phyloP scores from a whole-genome alignment of 192 early-diverging fungal genomes.

The Dissophora globulifera region DNA sequence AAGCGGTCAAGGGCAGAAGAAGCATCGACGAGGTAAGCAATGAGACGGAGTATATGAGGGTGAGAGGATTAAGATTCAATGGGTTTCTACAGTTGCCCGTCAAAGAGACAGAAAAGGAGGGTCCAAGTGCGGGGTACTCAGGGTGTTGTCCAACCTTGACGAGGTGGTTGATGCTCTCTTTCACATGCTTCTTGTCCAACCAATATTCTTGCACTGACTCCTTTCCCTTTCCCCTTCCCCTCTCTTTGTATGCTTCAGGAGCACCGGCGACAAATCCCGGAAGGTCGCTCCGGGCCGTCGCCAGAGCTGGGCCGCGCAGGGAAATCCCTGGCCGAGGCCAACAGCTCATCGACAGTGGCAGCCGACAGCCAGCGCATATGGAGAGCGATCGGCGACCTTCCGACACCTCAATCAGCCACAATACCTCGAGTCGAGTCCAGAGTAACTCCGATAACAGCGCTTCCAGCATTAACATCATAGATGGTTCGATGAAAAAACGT shows the following conservation, averaged over 20 bases:
- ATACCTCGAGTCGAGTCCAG: too few species aligned
- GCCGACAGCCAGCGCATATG: too few species aligned
- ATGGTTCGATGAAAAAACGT: constrained; percentile 1
- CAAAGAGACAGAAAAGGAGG: not conserved
- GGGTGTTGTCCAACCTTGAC: too few species aligned
- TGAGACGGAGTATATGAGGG: too few species aligned
- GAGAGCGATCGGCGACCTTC: too few species aligned
- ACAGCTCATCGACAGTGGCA: too few species aligned
- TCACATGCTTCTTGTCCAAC: constrained; percentile 1
- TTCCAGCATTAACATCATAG: not conserved
- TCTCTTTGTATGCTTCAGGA: constrained; percentile 7
- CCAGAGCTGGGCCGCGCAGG: not conserved
- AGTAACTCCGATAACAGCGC: not conserved
- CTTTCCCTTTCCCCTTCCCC: not conserved
- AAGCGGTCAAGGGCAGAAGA: not conserved
- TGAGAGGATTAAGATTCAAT: too few species aligned
- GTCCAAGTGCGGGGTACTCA: too few species aligned
- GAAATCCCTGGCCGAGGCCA: not conserved
- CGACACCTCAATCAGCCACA: not conserved
- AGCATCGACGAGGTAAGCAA: too few species aligned
- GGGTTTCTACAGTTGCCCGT: too few species aligned
- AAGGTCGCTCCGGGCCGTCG: constrained; percentile 10
- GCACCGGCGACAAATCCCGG: constrained; percentile 15
- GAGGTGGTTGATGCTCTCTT: not conserved
- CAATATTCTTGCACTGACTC: not conserved